Evolutionary conservation across 805 yeast genomes (phyloP).

Genomic region (Wickerhamiella nectarea): DNA sequence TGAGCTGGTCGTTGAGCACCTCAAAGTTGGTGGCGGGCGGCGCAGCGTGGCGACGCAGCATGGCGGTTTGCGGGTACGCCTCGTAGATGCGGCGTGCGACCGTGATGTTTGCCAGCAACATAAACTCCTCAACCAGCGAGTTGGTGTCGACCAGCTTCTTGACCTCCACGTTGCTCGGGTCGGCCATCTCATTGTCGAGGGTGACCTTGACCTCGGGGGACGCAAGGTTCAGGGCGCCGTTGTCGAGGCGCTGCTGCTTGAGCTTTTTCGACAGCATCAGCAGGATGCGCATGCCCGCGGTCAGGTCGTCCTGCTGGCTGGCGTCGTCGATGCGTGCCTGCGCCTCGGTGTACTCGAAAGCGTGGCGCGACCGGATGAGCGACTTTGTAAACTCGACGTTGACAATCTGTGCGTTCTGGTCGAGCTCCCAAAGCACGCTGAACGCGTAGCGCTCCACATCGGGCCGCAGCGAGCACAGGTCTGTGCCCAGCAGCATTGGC

Average conservation of each 20-base stretch:
- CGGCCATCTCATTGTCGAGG: slow-evolving; percentile 93
- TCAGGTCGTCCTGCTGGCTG: slow-evolving; percentile 64
- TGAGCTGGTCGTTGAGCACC: slow-evolving; percentile 71
- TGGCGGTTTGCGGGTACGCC: slow-evolving; percentile 93
- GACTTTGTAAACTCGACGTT: slow-evolving; percentile 72
- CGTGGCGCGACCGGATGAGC: slow-evolving; percentile 79
- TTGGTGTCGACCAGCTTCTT: slow-evolving; percentile 81
- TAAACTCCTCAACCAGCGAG: slow-evolving; percentile 93
- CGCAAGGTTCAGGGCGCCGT: slow-evolving; percentile 93
- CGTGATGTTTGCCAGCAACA: slow-evolving; percentile 92
- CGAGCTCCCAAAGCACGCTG: slow-evolving; percentile 91
- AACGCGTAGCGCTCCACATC: slow-evolving; percentile 93
- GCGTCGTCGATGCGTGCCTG: slow-evolving; percentile 80
- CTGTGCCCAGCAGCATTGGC: slow-evolving; percentile 89
- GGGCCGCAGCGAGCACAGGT: slow-evolving; percentile 87
- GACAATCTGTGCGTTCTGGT: slow-evolving; percentile 71
- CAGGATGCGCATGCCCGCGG: slow-evolving; percentile 77
- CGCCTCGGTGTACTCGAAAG: slow-evolving; percentile 88
- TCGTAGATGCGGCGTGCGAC: slow-evolving; percentile 89
- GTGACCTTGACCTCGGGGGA: slow-evolving; percentile 97
- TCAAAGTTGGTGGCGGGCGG: slow-evolving; percentile 95
- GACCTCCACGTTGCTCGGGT: slow-evolving; percentile 89
- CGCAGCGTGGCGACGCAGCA: slow-evolving; percentile 95
- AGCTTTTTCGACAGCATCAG: slow-evolving; percentile 67
- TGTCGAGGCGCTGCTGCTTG: slow-evolving; percentile 73